Percentiles rank a stretch among this genome's conserved stretches.
Conservation (phyloP, 2,329 filamentous ascomycete species). For the Phaeosphaeria sp. region DNA sequence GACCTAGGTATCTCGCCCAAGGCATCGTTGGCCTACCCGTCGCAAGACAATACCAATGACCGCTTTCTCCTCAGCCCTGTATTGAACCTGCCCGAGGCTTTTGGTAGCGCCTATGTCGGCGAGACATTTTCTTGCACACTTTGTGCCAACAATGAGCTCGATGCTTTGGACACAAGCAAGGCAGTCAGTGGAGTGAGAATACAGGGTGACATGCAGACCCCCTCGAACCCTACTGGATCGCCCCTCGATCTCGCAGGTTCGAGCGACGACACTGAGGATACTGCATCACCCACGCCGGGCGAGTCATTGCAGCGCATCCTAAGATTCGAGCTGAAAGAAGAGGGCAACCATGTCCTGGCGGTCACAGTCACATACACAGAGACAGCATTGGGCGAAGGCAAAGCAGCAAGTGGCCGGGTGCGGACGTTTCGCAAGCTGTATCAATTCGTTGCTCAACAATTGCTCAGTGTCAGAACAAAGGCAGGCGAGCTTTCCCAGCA, state of each 20-base stretch:
- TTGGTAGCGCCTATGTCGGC: slow-evolving; percentile 93
- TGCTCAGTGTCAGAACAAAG: slow-evolving; percentile 90
- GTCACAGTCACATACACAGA: slow-evolving; percentile 96
- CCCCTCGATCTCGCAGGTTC: slow-evolving; percentile 63
- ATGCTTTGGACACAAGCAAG: slow-evolving; percentile 46
- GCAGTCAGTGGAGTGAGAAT: slow-evolving; percentile 79
- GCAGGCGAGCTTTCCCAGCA: slow-evolving; percentile 67
- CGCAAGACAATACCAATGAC: slow-evolving; percentile 54
- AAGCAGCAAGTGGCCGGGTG: slow-evolving; percentile 66
- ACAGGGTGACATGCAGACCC: slow-evolving; percentile 94
- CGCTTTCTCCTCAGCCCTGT: slow-evolving; percentile 65
- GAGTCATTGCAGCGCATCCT: slow-evolving; percentile 82
- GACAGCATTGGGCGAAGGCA: slow-evolving; percentile 64
- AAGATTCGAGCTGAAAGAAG: slow-evolving; percentile 87
- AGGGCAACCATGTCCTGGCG: slow-evolving; percentile 90
- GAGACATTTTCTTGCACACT: slow-evolving; percentile 94
- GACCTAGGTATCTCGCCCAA: slow-evolving; percentile 61
- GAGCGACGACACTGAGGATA: slow-evolving; percentile 48
- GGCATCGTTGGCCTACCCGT: slow-evolving; percentile 74
- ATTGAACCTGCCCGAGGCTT: slow-evolving; percentile 86
- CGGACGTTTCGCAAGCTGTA: slow-evolving; percentile 94
- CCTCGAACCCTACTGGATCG: slow-evolving; percentile 69
- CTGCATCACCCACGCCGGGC: slow-evolving; percentile 59
- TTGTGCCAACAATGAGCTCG: slow-evolving; percentile 89
- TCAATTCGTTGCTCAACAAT: slow-evolving; percentile 92